phyloP scores from a whole-genome alignment of 1,284 basidiomycete genomes.

The Heliocybe sulcata region DNA sequence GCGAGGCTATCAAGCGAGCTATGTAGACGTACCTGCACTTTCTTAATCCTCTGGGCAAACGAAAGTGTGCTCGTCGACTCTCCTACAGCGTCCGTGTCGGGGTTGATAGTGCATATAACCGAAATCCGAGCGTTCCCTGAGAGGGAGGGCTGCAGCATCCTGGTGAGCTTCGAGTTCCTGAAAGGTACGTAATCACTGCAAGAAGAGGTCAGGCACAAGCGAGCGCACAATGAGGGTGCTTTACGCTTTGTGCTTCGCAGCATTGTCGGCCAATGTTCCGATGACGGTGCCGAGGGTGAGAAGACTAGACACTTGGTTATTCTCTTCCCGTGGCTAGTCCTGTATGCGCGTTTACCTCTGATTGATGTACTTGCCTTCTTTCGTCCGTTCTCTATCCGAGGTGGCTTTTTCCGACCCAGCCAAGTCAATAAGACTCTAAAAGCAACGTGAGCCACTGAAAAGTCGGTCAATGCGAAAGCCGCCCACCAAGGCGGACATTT shows the following conservation, averaged over 20 bases:
- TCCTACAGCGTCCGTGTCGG: conserved; percentile 63
- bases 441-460: neutral
- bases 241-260: conserved; percentile 69
- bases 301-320: conserved; percentile 39
- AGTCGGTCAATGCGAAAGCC: neutral
- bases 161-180: conserved; percentile 91
- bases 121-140: conserved; percentile 94
- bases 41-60: conserved; percentile 88
- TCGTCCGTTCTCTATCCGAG: conserved; percentile 85
- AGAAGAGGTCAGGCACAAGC: neutral
- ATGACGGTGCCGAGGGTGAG: conserved; percentile 89
- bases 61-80: conserved; percentile 82
- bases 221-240: conserved; percentile 8
- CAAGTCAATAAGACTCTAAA: conserved; percentile 86
- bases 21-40: conserved; percentile 45
- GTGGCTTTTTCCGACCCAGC: conserved; percentile 96
- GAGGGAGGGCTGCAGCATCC: conserved; percentile 91
- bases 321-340: neutral
- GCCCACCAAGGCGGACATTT: conserved; percentile 73
- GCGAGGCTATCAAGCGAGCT: neutral
- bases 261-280: conserved; percentile 81
- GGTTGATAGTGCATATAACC: conserved; percentile 94
- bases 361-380: conserved; percentile 93
- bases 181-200: conserved; percentile 85
- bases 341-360: conserved; percentile 44